Percentiles rank a stretch among this genome's conserved stretches.
phyloP scores from a whole-genome alignment of 495 filamentous ascomycete genomes.

The Rusavskia elegans region DNA sequence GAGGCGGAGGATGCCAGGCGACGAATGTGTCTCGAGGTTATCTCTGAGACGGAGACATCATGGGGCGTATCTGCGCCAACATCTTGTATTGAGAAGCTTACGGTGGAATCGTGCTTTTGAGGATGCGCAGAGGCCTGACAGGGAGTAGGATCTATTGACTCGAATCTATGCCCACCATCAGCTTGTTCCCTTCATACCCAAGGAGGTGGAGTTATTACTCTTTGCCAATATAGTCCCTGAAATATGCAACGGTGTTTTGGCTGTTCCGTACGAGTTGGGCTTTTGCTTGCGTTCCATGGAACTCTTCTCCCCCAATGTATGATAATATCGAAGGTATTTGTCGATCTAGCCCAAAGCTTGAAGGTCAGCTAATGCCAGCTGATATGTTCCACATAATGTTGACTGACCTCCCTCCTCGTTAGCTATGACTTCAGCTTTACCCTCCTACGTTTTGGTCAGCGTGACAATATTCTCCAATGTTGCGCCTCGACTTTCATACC shows the following conservation, averaged over 20 bases:
- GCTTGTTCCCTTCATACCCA: not conserved
- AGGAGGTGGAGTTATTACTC: conserved; percentile 37
- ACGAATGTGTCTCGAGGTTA: conserved; percentile 72
- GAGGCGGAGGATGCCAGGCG: conserved; percentile 70
- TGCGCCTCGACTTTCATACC: conserved; percentile 22
- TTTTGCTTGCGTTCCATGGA: conserved; percentile 92
- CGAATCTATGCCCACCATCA: conserved; percentile 39
- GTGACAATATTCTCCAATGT: no score
- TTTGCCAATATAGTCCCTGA: conserved; percentile 89
- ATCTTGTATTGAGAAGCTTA: conserved; percentile 75
- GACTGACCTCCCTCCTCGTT: conserved; percentile 91
- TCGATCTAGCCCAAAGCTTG: conserved; percentile 45
- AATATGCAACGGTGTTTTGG: conserved; percentile 85
- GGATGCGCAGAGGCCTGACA: conserved; percentile 90
- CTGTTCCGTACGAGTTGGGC: conserved; percentile 79
- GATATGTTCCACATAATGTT: conserved; percentile 1
- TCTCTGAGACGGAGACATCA: conserved; percentile 64
- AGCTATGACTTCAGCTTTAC: conserved; percentile 92
- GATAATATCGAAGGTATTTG: conserved; percentile 92
- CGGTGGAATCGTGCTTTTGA: conserved; percentile 49
- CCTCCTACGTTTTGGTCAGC: conserved; percentile 38
- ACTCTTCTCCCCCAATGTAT: conserved; percentile 89
- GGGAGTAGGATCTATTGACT: conserved; percentile 88
- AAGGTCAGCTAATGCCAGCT: conserved; percentile 4
- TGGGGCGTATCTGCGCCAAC: conserved; percentile 51